A percentile compares a stretch with the other conserved stretches of the same genome.
phyloP scores from a whole-genome alignment of 306 rosid species.

The Rubus idaeus region DNA sequence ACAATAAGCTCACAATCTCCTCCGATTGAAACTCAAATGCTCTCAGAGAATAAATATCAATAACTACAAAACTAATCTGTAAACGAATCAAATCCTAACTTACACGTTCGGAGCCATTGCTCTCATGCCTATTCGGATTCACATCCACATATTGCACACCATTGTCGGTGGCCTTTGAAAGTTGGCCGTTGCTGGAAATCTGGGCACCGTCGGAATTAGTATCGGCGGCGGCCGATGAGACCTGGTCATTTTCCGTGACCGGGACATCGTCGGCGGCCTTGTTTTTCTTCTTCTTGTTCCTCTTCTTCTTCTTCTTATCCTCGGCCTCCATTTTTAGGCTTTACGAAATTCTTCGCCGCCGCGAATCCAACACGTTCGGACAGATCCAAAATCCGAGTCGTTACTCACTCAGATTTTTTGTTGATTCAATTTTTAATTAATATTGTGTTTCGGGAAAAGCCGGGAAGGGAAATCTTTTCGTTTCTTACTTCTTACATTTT shows the following conservation, averaged over 20 bases:
- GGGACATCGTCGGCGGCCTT: conserved; percentile 38
- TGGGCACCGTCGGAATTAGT: conserved; percentile 11
- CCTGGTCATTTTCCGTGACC: conserved; percentile 23
- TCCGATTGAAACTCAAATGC: not conserved
- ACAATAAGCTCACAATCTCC: not conserved
- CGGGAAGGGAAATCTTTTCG: not conserved
- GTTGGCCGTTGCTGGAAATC: not conserved
- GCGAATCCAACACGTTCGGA: not conserved
- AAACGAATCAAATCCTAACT: conserved; percentile 30
- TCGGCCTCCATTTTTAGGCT: conserved; percentile 55
- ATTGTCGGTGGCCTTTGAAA: no score
- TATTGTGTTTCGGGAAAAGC: not conserved
- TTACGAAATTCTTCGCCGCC: conserved; percentile 7
- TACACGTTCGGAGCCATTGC: conserved; percentile 53
- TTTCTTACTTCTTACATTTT: no score
- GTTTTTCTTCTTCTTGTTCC: conserved; percentile 53
- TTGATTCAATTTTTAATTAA: not conserved
- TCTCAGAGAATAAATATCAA: not conserved
- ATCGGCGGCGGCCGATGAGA: conserved; percentile 24
- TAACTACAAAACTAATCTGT: not conserved
- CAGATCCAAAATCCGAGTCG: conserved; percentile 7
- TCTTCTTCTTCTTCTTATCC: conserved; percentile 53
- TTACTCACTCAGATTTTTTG: not conserved
- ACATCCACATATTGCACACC: conserved; percentile 16
- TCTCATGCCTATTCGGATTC: conserved; percentile 30